A percentile compares a stretch with the other conserved stretches of the same genome.
These are phyloP conservation scores for Leishmania guyanensis DNA, from an alignment of 208 protist genomes.

Conservation along the genomic window DNA sequence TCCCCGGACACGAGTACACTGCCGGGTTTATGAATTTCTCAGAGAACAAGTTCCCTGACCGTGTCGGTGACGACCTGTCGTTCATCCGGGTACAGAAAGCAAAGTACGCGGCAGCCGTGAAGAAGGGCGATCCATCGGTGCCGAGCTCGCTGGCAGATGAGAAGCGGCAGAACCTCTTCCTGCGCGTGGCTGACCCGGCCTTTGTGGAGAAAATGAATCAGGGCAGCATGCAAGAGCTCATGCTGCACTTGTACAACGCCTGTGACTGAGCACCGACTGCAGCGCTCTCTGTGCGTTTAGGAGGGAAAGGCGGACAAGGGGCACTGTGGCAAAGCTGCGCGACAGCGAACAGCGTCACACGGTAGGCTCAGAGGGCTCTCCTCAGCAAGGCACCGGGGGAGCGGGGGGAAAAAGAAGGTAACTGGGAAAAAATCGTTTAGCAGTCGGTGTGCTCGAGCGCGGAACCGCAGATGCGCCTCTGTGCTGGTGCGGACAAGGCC, in stretches of 20 bases:
- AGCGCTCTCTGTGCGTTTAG: background rate
- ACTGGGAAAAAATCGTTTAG: background rate
- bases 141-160: constrained; percentile 85
- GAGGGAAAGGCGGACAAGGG: background rate
- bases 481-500: background rate
- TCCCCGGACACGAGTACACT: constrained; percentile 92
- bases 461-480: background rate
- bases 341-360: background rate
- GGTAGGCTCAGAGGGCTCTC: background rate
- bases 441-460: background rate
- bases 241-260: constrained; percentile 81
- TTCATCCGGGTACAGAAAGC: constrained; percentile 58
- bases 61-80: constrained; percentile 32
- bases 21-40: constrained; percentile 79
- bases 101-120: constrained; percentile 51
- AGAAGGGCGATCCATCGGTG: constrained; percentile 55
- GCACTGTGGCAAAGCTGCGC: background rate
- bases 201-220: constrained; percentile 56
- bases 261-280: constrained; percentile 50
- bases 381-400: background rate
- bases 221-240: constrained; percentile 45
- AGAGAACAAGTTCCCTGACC: constrained; percentile 22
- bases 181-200: constrained; percentile 66
- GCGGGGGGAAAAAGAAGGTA: background rate
- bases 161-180: constrained; percentile 86